These are phyloP conservation scores for Linum usitatissimum DNA, from an alignment of 345 rosid genomes.

Conservation along the genomic window DNA sequence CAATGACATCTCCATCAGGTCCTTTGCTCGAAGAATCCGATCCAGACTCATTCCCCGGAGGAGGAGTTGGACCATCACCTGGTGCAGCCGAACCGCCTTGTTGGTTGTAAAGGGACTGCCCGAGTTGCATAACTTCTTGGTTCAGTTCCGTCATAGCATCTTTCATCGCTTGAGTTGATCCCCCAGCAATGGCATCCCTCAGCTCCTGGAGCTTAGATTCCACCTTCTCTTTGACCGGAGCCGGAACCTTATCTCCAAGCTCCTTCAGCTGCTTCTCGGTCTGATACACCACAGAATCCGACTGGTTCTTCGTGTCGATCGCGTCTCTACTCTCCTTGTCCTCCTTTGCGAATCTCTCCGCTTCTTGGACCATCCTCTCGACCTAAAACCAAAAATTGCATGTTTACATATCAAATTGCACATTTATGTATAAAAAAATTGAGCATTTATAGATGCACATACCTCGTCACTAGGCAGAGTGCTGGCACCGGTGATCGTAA, in stretches of 20 bases:
- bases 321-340: slow-evolving; percentile 96
- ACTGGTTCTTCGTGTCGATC: slow-evolving; percentile 95
- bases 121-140: slow-evolving; percentile 93
- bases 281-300: slow-evolving; percentile 83
- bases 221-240: slow-evolving; percentile 79
- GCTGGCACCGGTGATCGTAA: slow-evolving; percentile 89
- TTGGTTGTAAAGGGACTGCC: slow-evolving; percentile 84
- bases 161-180: slow-evolving; percentile 67
- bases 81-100: slow-evolving; percentile 49
- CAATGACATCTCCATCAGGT: slow-evolving; percentile 77
- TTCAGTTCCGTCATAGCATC: slow-evolving; percentile 79
- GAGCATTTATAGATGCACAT: not conserved
- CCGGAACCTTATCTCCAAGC: slow-evolving; percentile 84
- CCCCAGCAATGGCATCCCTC: slow-evolving; percentile 57
- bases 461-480: slow-evolving; percentile 96
- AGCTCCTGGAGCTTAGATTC: slow-evolving; percentile 79
- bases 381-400: slow-evolving; percentile 32
- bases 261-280: slow-evolving; percentile 95
- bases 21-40: slow-evolving; percentile 49
- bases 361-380: slow-evolving; percentile 77
- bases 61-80: slow-evolving; percentile 18
- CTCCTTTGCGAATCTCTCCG: slow-evolving; percentile 74
- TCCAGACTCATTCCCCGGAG: slow-evolving; percentile 43
- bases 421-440: too few species aligned
- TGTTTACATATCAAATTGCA: not conserved